Evolutionary conservation across 495 filamentous ascomycete species (phyloP), one percentile per base, ranked within the genome.

Genomic region (Halenospora varia): DNA sequence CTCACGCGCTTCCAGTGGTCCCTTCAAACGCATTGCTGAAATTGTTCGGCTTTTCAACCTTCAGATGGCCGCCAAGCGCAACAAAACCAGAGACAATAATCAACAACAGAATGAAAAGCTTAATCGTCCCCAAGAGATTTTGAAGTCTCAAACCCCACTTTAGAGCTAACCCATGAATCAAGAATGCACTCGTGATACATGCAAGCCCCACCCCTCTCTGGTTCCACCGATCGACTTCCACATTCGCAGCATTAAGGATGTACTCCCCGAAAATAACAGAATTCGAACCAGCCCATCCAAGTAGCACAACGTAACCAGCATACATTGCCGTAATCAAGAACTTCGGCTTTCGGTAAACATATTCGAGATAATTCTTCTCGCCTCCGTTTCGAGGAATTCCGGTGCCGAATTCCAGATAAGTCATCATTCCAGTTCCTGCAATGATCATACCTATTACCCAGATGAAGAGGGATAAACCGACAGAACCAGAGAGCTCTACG

Each of bases 201-300:
- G 81, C 85, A 46, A 89, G 65, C 0, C 80, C 87, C 54, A 88
- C 81, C 20, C 82, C 84, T 50, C 86, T 82, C 58, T 86, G 81
- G 49, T 79, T 81, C 84, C 86, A 89, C n/a, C 82, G 77, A 57
- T 79, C 79, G 8, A 81, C 78, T 46, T 82, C 76, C 8, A 77
- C 68, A 18, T 83, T 80, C 0, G 83, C 74, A 0, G 87, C 88
- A 57, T 78, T 77, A 52, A 90, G 77, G 48, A 89, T 79, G 57
- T 90, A 89, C 48, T 83, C 75, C 35, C 85, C 85, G 48, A 90
- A 90, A 17, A 87, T 78, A 61, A 89, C 77, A 9, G 82, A 79
- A 67, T 89, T 90, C 1, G 26, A 45, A 17, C 61, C 61, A 10
- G 73, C 74, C 73, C 73, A 79, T 10, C 79, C 79, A 6, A 82